Conservation (phyloP, 768 basidiomycete species). For the Rhizopogon rudus region DNA sequence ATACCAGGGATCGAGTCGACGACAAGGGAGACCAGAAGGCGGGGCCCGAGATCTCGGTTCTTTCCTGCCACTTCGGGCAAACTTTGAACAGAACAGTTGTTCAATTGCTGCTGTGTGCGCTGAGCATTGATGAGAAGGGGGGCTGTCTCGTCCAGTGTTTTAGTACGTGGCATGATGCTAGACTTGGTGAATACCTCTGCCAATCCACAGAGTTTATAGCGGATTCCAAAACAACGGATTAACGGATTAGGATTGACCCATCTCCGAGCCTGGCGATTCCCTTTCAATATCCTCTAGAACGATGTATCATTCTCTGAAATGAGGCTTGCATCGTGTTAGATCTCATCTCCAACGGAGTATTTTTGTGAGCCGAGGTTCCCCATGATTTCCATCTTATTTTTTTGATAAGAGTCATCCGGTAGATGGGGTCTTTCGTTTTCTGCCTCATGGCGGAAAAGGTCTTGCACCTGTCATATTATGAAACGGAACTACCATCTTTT, state of each 20-base stretch:
- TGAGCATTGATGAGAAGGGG: conserved; percentile 19
- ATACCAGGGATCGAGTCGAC: conserved; percentile 56
- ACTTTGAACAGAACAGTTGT: conserved; percentile 6
- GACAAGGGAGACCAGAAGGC: conserved; percentile 43
- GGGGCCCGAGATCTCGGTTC: conserved; percentile 15
- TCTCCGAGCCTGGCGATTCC: background rate
- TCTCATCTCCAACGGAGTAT: conserved; percentile 6
- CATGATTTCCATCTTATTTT: conserved; percentile 4
- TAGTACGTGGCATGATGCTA: conserved; percentile 11
- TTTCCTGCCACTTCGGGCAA: conserved; percentile 26
- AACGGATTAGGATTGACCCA: conserved; percentile 6
- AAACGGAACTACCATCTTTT: conserved; percentile 8
- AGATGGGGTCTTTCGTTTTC: conserved; percentile 3
- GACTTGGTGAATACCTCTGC: background rate
- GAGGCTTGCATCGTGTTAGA: conserved; percentile 27
- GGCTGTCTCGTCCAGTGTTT: conserved; percentile 24
- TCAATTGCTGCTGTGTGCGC: conserved; percentile 6
- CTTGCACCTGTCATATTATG: conserved; percentile 8
- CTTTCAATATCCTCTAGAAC: conserved; percentile 7
- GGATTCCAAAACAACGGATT: conserved; percentile 6
- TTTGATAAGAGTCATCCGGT: conserved; percentile 5
- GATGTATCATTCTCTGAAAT: conserved; percentile 9
- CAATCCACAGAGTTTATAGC: conserved; percentile 12
- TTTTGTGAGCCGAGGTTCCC: background rate
- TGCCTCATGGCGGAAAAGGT: conserved; percentile 47